Evolutionary conservation across 139 green algal species (phyloP), one percentile per base, ranked within the genome.

Genomic region (Spirogloea muscicola): DNA sequence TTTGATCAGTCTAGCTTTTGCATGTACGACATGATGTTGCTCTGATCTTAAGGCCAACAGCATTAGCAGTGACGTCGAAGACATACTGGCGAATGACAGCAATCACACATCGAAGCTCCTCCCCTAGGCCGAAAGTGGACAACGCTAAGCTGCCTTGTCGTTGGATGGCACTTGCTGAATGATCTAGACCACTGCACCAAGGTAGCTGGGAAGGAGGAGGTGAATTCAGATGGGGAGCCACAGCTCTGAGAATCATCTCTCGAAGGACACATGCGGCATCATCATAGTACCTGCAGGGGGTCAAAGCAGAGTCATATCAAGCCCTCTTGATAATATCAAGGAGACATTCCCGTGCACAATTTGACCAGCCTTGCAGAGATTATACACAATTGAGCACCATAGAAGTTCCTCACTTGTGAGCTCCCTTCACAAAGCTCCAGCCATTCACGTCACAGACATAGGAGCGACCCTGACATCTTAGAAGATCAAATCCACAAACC

Each of bases 361-460:
- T n/a, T n/a, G n/a, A n/a, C n/a, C n/a, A n/a, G n/a, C n/a, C n/a
- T n/a, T n/a, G n/a, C n/a, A n/a, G n/a, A n/a, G n/a, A n/a, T n/a
- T n/a, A n/a, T n/a, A n/a, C n/a, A n/a, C n/a, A n/a, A n/a, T n/a
- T n/a, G n/a, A n/a, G n/a, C n/a, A n/a, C 62, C 41, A 5, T 16
- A 52, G 3, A 6, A 59, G 7, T 51, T 42, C 16, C 57, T 62
- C 96, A 98, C 90, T 98, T 98, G 57, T 91, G 86, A 13, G 83
- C 92, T 87, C 96, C 97, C 84, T 99, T 99, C 3, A 99, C 95
- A 65, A 98, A 97, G 62, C 74, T 91, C 93, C 92, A 98, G 69
- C 95, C 95, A 78, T 99, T 99, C 42, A 99, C 95, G 70, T 99
- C 95, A 79, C 95, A 99, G 31, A 99, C 95, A 65, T 91, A 97